Evolutionary conservation across 768 basidiomycete species (phyloP).

Genomic region (Boletellus sp.): DNA sequence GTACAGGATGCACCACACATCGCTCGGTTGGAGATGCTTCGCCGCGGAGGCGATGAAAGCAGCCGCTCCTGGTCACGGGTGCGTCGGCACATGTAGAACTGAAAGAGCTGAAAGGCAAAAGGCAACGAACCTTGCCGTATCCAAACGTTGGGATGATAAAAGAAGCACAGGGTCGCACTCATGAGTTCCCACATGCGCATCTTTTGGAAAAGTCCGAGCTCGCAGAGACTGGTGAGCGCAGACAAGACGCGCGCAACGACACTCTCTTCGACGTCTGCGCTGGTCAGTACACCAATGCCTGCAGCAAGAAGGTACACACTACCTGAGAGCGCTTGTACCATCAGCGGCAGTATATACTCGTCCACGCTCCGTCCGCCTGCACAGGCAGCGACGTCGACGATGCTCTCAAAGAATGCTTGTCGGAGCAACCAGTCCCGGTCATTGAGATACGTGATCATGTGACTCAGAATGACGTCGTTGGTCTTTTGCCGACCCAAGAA

Average conservation of each 20-base stretch:
- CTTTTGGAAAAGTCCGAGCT: conserved; percentile 86
- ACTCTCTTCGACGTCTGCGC: conserved; percentile 86
- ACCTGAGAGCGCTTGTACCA: conserved; percentile 96
- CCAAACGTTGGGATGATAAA: conserved; percentile 96
- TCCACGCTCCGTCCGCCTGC: conserved; percentile 89
- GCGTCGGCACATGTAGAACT: not conserved
- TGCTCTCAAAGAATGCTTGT: conserved; percentile 91
- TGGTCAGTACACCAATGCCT: conserved; percentile 3
- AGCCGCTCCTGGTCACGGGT: conserved; percentile 57
- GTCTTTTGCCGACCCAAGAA: conserved; percentile 92
- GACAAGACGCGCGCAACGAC: conserved; percentile 90
- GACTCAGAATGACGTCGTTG: conserved; percentile 89
- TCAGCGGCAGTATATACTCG: conserved; percentile 94
- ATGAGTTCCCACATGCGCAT: conserved; percentile 98
- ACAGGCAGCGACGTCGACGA: conserved; percentile 93
- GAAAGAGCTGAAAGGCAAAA: not conserved
- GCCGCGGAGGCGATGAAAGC: conserved; percentile 87
- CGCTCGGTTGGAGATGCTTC: conserved; percentile 76
- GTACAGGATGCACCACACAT: conserved; percentile 97
- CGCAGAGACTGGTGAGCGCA: conserved; percentile 83
- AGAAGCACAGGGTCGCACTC: conserved; percentile 80
- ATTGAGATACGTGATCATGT: conserved; percentile 82
- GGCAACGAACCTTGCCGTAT: conserved; percentile 76
- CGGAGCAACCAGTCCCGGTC: conserved; percentile 92
- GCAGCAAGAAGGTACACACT: conserved; percentile 13